Percentiles rank a stretch among this genome's conserved stretches.
These are phyloP conservation scores for Dioszegia crocea DNA, from an alignment of 768 basidiomycete species.

Conservation along the genomic window DNA sequence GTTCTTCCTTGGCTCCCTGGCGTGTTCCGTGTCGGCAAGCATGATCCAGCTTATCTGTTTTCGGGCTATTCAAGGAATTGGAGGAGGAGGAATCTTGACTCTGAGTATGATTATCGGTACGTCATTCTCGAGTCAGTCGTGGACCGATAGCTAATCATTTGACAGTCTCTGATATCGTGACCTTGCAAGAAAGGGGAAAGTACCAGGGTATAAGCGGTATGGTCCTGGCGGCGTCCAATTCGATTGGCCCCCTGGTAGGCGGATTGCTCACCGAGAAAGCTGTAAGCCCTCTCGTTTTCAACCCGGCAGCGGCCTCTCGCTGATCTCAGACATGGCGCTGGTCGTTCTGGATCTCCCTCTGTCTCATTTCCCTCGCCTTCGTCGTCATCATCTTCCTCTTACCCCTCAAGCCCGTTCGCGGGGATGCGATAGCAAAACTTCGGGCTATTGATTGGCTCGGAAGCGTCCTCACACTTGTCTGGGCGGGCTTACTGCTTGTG, in stretches of 20 bases:
- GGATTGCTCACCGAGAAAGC: slow-evolving; percentile 52
- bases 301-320: too few species aligned
- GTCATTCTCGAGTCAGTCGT: background rate
- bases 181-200: slow-evolving; percentile 61
- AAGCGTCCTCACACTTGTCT: slow-evolving; percentile 58
- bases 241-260: slow-evolving; percentile 65
- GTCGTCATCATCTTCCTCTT: slow-evolving; percentile 61
- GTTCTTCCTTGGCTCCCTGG: slow-evolving; percentile 64
- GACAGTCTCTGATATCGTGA: slow-evolving; percentile 62
- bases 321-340: slow-evolving; percentile 7
- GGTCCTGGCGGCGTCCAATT: slow-evolving; percentile 61
- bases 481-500: slow-evolving; percentile 62
- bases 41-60: slow-evolving; percentile 68
- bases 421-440: slow-evolving; percentile 62
- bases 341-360: slow-evolving; percentile 61
- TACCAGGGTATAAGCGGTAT: slow-evolving; percentile 71
- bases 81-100: slow-evolving; percentile 67
- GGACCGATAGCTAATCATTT: background rate
- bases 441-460: slow-evolving; percentile 65
- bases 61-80: slow-evolving; percentile 64
- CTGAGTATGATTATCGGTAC: slow-evolving; percentile 65
- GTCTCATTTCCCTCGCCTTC: slow-evolving; percentile 58
- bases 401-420: slow-evolving; percentile 66
- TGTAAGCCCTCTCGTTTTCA: background rate
- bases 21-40: slow-evolving; percentile 60